Evolutionary conservation across 495 filamentous ascomycete genomes (phyloP).

Genomic region (Astrothelium macrocarpum): DNA sequence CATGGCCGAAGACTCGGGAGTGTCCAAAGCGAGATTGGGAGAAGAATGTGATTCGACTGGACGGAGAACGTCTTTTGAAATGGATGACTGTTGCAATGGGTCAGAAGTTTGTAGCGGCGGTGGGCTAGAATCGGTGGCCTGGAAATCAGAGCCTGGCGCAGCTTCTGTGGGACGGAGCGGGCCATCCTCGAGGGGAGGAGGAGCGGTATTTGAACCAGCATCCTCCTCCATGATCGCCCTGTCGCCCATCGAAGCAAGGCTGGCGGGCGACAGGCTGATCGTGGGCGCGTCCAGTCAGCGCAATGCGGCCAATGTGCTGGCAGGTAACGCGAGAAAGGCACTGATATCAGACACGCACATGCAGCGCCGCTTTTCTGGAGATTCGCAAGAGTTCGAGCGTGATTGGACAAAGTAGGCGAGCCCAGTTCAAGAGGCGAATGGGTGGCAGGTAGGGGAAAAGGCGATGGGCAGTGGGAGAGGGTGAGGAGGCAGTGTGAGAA

Average conservation of each 20-base stretch:
- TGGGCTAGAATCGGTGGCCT: not conserved
- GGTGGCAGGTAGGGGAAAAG: not conserved
- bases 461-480: not conserved
- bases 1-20: not conserved
- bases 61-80: not conserved
- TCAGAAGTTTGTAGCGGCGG: not conserved
- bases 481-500: not conserved
- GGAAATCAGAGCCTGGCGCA: not conserved
- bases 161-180: not conserved
- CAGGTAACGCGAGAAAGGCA: not conserved
- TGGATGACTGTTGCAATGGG: not conserved
- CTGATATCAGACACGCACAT: not conserved
- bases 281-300: not conserved
- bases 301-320: not conserved
- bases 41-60: not conserved
- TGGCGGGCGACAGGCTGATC: conserved; percentile 3
- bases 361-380: not conserved
- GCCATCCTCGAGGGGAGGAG: not conserved
- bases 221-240: not conserved
- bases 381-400: not conserved
- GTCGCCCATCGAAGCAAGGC: not conserved
- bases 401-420: not conserved
- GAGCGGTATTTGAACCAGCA: not conserved
- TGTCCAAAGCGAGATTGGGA: not conserved
- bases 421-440: not conserved